Percentiles rank a stretch among this genome's conserved stretches.
phyloP scores from a whole-genome alignment of 106 monocot genomes.

The Dactylorhiza incarnata region DNA sequence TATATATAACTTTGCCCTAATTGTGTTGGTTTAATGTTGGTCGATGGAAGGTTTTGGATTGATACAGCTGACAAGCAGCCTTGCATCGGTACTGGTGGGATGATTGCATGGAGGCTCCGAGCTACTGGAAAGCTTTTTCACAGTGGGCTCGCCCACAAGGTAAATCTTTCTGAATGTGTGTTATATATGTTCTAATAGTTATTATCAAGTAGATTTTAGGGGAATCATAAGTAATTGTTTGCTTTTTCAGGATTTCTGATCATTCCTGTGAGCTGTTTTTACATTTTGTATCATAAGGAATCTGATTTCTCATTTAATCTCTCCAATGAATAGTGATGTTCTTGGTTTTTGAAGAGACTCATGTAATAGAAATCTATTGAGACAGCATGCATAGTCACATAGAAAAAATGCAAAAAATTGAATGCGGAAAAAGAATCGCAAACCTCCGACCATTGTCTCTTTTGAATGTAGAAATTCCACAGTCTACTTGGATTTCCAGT shows the following conservation, averaged over 20 bases:
- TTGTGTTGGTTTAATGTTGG: not conserved
- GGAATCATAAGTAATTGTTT: not conserved
- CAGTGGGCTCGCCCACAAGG: conserved; percentile 91
- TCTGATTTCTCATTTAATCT: not conserved
- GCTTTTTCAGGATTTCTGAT: conserved; percentile 1
- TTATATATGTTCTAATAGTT: not conserved
- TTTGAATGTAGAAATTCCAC: too few species aligned
- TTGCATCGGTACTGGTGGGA: conserved; percentile 94
- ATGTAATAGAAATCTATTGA: too few species aligned
- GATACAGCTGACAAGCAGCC: conserved; percentile 99
- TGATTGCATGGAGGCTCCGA: conserved; percentile 80
- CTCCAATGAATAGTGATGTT: too few species aligned
- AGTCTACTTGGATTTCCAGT: too few species aligned
- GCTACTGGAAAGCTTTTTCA: conserved; percentile 95
- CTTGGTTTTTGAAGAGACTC: too few species aligned
- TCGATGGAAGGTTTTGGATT: conserved; percentile 78
- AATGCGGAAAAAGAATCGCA: too few species aligned
- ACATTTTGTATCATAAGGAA: not conserved
- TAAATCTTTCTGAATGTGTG: not conserved
- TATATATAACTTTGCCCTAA: not conserved
- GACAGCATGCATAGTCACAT: too few species aligned
- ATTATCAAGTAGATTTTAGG: not conserved
- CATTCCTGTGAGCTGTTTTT: not conserved
- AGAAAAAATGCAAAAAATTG: too few species aligned
- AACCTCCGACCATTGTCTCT: too few species aligned